Conservation (phyloP, 495 filamentous ascomycete species). For the Podospora pseudopauciseta region DNA sequence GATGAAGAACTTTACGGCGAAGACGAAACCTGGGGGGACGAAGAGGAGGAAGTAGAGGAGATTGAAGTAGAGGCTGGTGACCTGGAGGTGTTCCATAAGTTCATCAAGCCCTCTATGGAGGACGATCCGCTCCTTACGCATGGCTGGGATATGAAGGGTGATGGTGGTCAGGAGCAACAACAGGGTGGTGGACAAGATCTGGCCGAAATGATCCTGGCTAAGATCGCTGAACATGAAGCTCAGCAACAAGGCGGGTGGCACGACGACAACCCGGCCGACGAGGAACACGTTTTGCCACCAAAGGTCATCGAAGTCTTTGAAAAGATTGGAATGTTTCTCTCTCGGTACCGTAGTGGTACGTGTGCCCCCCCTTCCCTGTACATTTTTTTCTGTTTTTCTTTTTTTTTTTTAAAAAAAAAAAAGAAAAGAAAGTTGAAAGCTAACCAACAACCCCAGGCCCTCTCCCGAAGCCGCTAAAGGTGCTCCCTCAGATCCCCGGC, state of each 20-base stretch:
- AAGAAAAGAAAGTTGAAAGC: no score
- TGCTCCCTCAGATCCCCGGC: slow-evolving; percentile 83
- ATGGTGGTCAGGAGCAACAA: slow-evolving; percentile 47
- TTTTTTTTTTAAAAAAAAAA: no score
- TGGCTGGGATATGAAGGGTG: slow-evolving; percentile 44
- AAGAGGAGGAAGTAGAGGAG: slow-evolving; percentile 72
- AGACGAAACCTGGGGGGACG: slow-evolving; percentile 60
- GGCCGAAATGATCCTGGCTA: slow-evolving; percentile 85
- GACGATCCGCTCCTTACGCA: slow-evolving; percentile 51
- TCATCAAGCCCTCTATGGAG: slow-evolving; percentile 60
- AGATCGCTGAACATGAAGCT: slow-evolving; percentile 90
- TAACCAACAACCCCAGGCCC: slow-evolving; percentile 68
- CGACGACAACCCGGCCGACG: slow-evolving; percentile 52
- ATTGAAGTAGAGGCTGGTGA: slow-evolving; percentile 87
- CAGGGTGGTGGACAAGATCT: slow-evolving; percentile 66
- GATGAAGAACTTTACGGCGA: slow-evolving; percentile 49
- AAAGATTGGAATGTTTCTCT: slow-evolving; percentile 84
- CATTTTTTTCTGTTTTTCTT: no score
- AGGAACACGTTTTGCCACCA: slow-evolving; percentile 79
- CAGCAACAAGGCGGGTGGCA: slow-evolving; percentile 43
- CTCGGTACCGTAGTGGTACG: slow-evolving; percentile 54
- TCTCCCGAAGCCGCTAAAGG: slow-evolving; percentile 95
- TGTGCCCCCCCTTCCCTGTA: no score
- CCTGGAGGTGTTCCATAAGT: slow-evolving; percentile 83
- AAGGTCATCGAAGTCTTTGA: slow-evolving; percentile 93